phyloP scores from a whole-genome alignment of 2,329 filamentous ascomycete genomes.

The Microcyclosporella mali region DNA sequence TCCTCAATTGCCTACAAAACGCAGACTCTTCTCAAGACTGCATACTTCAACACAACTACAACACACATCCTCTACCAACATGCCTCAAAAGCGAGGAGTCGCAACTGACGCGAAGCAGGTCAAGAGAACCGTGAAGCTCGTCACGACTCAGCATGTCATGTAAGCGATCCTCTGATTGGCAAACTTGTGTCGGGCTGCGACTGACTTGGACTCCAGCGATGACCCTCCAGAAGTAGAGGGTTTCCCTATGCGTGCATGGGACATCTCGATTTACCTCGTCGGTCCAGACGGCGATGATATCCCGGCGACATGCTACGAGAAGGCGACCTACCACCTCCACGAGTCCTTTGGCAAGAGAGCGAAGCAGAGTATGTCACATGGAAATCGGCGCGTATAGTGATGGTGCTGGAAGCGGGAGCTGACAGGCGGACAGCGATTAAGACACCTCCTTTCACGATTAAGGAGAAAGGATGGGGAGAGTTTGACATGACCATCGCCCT shows the following conservation, averaged over 20 bases:
- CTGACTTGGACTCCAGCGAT: constrained; percentile 47
- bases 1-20: too few relatives aligned
- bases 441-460: constrained; percentile 78
- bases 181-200: constrained; percentile 3
- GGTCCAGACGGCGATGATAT: constrained; percentile 82
- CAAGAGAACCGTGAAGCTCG: constrained; percentile 84
- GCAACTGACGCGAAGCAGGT: constrained; percentile 13
- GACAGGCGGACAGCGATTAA: constrained; percentile 53
- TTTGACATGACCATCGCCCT: constrained; percentile 90
- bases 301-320: constrained; percentile 79
- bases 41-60: constrained; percentile 1
- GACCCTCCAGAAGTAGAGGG: constrained; percentile 77
- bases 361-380: constrained; percentile 48
- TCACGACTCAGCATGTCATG: constrained; percentile 87
- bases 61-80: constrained; percentile 5
- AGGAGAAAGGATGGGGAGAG: constrained; percentile 96
- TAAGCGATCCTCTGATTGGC: constrained; percentile 43
- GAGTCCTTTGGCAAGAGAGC: constrained; percentile 81
- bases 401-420: constrained; percentile 3
- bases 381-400: neutral
- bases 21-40: neutral
- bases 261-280: constrained; percentile 73
- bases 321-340: constrained; percentile 87
- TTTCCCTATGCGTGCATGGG: constrained; percentile 91
- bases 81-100: constrained; percentile 9